Evolutionary conservation across 2,329 filamentous ascomycete genomes (phyloP).

Genomic region (Ilyonectria mors-panacis): DNA sequence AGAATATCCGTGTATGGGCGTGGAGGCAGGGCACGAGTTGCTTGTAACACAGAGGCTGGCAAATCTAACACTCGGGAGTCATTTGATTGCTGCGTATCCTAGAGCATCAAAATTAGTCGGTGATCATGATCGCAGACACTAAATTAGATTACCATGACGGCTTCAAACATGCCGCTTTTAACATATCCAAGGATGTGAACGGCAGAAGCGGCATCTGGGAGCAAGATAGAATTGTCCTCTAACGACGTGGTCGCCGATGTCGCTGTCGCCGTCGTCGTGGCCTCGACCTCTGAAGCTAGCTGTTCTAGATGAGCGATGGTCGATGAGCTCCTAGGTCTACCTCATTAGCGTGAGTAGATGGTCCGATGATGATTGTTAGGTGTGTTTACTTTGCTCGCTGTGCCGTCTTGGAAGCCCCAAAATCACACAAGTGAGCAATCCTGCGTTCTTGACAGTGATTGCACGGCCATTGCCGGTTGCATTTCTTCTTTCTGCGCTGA

Average conservation of each 20-base stretch:
- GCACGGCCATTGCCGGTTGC: background rate
- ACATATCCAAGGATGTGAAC: background rate
- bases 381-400: background rate
- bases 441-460: background rate
- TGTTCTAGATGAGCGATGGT: background rate
- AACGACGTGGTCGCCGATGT: background rate
- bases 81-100: background rate
- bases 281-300: background rate
- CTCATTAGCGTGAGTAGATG: background rate
- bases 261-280: background rate
- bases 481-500: constrained; percentile 5
- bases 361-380: background rate
- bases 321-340: background rate
- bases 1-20: constrained; percentile 1
- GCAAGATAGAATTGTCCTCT: background rate
- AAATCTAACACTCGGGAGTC: background rate
- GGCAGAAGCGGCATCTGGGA: background rate
- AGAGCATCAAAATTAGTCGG: background rate
- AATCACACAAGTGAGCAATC: background rate
- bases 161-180: background rate
- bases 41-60: background rate
- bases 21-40: background rate
- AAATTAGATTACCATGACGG: background rate
- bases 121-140: background rate
- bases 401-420: background rate